Evolutionary conservation across 1,139 yeast species (phyloP), one percentile per base, ranked within the genome.

Genomic region (Entelexis sorbosivorans): DNA sequence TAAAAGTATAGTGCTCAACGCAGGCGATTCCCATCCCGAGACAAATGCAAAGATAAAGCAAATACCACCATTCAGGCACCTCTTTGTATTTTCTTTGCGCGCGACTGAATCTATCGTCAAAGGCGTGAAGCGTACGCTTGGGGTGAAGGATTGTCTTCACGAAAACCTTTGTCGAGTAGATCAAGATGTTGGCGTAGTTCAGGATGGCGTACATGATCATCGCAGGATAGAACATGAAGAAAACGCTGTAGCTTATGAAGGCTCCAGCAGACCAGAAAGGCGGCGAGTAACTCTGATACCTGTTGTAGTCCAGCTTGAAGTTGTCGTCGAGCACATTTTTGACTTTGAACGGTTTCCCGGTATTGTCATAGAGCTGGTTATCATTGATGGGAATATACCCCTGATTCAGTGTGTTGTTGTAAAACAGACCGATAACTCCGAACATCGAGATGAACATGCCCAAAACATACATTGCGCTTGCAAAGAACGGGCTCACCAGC

Each of bases 21-120:
- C 48, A 43, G 6, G 73, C 64, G 38, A 78, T 66, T 2, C 78
- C 77, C 49, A 78, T 66, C 9, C 68, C 68, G 16, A 76, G 61
- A 19, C 78, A 71, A 24, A 71, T 58, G 8, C 69, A 54, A 51
- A 79, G 65, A 26, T 78, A 71, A n/a, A 67, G 52, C n/a, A 76
- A 56, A 58, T 74, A 80, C 73, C 78, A 77, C 77, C 77, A 75
- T 54, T 78, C 81, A 14, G 85, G 85, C n/a, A 79, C 84, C 59
- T 80, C 86, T 40, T 70, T 71, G 62, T 78, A 79, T 32, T 67
- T 66, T 33, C 70, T 56, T 81, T 79, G 78, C 77, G 78, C 74
- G 50, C 71, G 69, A 38, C 77, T 70, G 58, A 78, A 81, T 1
- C 82, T 77, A 57, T 79, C 85, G 20, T 70, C 61, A 40, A 51